These are phyloP conservation scores for Salix udensis DNA, from an alignment of 345 rosid species.

Conservation along the genomic window DNA sequence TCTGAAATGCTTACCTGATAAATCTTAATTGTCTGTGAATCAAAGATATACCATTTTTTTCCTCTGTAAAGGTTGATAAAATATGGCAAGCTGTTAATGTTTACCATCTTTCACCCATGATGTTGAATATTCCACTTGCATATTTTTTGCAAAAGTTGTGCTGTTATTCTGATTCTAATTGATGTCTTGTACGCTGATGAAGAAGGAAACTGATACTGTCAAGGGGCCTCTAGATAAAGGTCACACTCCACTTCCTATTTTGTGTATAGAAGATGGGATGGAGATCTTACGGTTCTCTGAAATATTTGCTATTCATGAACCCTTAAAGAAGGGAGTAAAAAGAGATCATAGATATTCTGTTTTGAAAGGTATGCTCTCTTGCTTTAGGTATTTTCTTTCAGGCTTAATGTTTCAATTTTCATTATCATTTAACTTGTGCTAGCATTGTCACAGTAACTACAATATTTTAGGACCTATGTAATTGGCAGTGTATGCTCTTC, in stretches of 20 bases:
- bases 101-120: background rate
- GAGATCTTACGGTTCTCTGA: slow-evolving; percentile 89
- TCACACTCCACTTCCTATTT: slow-evolving; percentile 63
- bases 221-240: slow-evolving; percentile 44
- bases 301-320: slow-evolving; percentile 87
- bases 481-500: background rate
- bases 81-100: background rate
- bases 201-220: slow-evolving; percentile 29
- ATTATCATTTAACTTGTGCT: background rate
- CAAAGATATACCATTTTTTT: background rate
- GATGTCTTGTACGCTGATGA: background rate
- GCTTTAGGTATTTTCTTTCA: slow-evolving; percentile 1
- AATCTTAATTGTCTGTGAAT: background rate
- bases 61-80: background rate
- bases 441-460: background rate
- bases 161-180: background rate
- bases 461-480: background rate
- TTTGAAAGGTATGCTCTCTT: slow-evolving; percentile 52
- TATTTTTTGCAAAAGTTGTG: background rate
- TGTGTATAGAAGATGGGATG: slow-evolving; percentile 79
- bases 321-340: slow-evolving; percentile 56
- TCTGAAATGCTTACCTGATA: background rate
- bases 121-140: background rate
- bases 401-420: background rate
- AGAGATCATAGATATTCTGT: slow-evolving; percentile 55